phyloP scores from a whole-genome alignment of 1,139 yeast species.

The Blastobotrys elegans region DNA sequence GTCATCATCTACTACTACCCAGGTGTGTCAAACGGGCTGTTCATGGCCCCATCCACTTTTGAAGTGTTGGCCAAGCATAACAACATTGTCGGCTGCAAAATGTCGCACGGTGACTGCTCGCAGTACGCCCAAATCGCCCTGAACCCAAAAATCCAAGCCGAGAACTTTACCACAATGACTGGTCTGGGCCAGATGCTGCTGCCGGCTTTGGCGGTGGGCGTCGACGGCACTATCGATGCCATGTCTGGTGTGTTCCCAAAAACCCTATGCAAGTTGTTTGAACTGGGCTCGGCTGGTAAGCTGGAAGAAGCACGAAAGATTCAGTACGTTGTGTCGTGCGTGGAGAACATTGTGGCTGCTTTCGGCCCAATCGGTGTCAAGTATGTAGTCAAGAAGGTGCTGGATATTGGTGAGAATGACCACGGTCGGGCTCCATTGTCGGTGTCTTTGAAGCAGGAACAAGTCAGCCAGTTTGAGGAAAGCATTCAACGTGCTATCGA shows the following conservation, averaged over 20 bases:
- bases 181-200: conserved; percentile 46
- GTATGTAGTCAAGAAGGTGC: conserved; percentile 35
- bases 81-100: conserved; percentile 46
- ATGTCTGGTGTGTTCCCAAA: conserved; percentile 47
- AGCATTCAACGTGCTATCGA: conserved; percentile 21
- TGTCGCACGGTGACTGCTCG: conserved; percentile 42
- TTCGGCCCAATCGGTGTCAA: conserved; percentile 46
- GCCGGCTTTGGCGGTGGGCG: conserved; percentile 44
- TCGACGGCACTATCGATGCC: conserved; percentile 46
- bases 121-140: conserved; percentile 37
- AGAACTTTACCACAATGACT: conserved; percentile 42
- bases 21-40: conserved; percentile 43
- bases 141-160: conserved; percentile 33
- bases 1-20: conserved; percentile 48
- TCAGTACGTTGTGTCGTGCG: conserved; percentile 40
- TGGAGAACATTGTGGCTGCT: conserved; percentile 40
- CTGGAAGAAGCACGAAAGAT: conserved; percentile 40
- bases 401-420: conserved; percentile 37
- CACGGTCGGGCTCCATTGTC: conserved; percentile 26
- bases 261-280: conserved; percentile 38
- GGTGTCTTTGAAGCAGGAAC: conserved; percentile 20
- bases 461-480: conserved; percentile 18
- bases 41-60: conserved; percentile 37
- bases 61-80: conserved; percentile 36
- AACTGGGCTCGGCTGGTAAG: conserved; percentile 31